Percentiles rank a stretch among this genome's conserved stretches.
Conservation (phyloP, 2,329 filamentous ascomycete species). For the Xylariaceae sp. region DNA sequence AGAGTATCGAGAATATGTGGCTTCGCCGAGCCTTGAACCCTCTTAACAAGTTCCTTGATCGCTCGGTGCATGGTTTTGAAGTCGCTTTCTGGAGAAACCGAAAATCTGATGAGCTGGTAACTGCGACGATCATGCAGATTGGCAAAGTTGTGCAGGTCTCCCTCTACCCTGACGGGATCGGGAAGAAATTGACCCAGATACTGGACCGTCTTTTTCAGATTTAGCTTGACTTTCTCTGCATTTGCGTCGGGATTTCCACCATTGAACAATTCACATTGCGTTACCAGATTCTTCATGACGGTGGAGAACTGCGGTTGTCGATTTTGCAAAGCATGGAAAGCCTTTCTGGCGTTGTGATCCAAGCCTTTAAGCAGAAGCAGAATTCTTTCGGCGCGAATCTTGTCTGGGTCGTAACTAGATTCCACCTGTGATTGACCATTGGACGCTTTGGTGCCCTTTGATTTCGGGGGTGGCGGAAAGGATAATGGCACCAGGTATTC, state of each 20-base stretch:
- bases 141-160: conserved; percentile 85
- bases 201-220: conserved; percentile 69
- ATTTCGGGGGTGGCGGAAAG: conserved; percentile 70
- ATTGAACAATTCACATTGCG: conserved; percentile 85
- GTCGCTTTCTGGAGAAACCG: conserved; percentile 81
- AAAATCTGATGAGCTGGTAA: conserved; percentile 85
- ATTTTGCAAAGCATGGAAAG: conserved; percentile 82
- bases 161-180: conserved; percentile 67
- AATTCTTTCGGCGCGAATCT: conserved; percentile 79
- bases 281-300: conserved; percentile 72
- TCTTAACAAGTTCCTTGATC: conserved; percentile 84
- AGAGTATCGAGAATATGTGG: conserved; percentile 74
- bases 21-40: conserved; percentile 66
- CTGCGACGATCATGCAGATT: conserved; percentile 86
- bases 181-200: conserved; percentile 74
- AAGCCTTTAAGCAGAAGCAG: conserved; percentile 77
- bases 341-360: conserved; percentile 74
- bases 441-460: conserved; percentile 59
- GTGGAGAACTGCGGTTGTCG: conserved; percentile 73
- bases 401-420: conserved; percentile 62
- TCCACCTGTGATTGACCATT: conserved; percentile 53
- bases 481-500: conserved; percentile 87
- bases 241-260: conserved; percentile 78
- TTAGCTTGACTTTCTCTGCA: conserved; percentile 65
- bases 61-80: conserved; percentile 89